Evolutionary conservation across 2,329 filamentous ascomycete species (phyloP), one percentile per base, ranked within the genome.

Genomic region (Fusarium stilboides): DNA sequence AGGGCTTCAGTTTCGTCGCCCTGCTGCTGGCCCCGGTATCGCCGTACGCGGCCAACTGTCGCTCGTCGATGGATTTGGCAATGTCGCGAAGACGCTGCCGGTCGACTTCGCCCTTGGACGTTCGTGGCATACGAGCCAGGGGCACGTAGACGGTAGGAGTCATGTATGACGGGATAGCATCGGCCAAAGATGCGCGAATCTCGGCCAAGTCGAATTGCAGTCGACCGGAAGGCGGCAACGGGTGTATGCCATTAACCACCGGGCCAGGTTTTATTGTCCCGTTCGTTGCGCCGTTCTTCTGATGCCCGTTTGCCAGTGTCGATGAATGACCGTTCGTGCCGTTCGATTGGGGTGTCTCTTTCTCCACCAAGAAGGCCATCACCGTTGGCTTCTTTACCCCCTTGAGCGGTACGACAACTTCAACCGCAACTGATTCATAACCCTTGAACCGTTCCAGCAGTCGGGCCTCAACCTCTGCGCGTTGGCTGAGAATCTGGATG

Each of bases 401-500:
- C 50, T 54, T 44, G 39, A 44, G 50, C 28, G 50, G 54, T 28
- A 57, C 37, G 43, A 47, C 36, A 49, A 42, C 37, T 49, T 47
- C 43, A 42, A 47, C 26, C 33, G 54, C 42, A 49, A 47, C 45
- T 34, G 44, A 42, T 34, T 47, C 42, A 33, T 54, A 31, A 65
- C 43, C 31, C 36, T 36, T 43, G 63, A 55, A 46, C 74, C 72
- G 40, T 75, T 56, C 26, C 75, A 74, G 15, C 51, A 54, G 50
- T 44, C 50, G 50, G 20, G 50, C 39, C 50, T 54, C 71, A 6
- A 71, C 62, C 62, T 76, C 75, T 26, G 73, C 46, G 24, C 74
- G 65, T 17, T 75, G 71, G 26, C 75, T 72, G 14, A 62, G 65
- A 33, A 76, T 52, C 64, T 76, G 76, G 57, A 75, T 65, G 45